A percentile compares a stretch with the other conserved stretches of the same genome.
These are phyloP conservation scores for Lodderomyces margitis DNA, from an alignment of 1,139 yeast genomes.

Conservation along the genomic window DNA sequence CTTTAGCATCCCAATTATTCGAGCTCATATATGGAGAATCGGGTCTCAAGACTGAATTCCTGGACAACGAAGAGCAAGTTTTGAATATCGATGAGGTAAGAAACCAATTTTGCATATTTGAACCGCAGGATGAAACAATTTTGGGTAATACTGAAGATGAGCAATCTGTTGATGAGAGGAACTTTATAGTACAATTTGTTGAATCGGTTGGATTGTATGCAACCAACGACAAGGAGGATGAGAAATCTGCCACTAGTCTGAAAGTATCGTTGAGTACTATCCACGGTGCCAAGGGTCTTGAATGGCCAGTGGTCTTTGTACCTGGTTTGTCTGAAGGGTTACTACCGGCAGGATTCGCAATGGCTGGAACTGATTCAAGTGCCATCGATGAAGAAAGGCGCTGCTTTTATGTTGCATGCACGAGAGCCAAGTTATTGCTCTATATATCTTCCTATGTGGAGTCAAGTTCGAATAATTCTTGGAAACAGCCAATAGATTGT, in stretches of 20 bases:
- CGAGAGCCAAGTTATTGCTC: conserved; percentile 64
- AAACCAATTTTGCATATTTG: conserved; percentile 39
- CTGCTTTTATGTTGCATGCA: conserved; percentile 82
- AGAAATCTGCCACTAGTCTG: neutral
- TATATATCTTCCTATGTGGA: conserved; percentile 37
- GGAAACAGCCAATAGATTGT: conserved; percentile 21
- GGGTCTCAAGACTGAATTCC: conserved; percentile 32
- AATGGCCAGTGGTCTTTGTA: conserved; percentile 90
- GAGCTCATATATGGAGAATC: conserved; percentile 26
- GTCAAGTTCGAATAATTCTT: conserved; percentile 18
- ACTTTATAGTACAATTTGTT: conserved; percentile 51
- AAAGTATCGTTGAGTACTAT: conserved; percentile 64
- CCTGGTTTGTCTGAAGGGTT: conserved; percentile 65
- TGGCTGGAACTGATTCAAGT: neutral
- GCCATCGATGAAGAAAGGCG: conserved; percentile 73
- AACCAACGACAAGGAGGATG: conserved; percentile 20
- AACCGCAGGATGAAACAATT: conserved; percentile 52
- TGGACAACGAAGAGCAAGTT: conserved; percentile 21
- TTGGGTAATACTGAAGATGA: conserved; percentile 25
- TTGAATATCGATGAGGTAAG: conserved; percentile 44
- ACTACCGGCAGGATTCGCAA: conserved; percentile 51
- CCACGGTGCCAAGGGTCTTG: conserved; percentile 90
- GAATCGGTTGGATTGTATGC: conserved; percentile 61
- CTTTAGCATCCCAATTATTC: conserved; percentile 18
- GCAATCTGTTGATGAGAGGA: conserved; percentile 20